A percentile compares a stretch with the other conserved stretches of the same genome.
These are phyloP conservation scores for Scolecobasidium constrictum DNA, from an alignment of 2,329 filamentous ascomycete species.

Conservation along the genomic window DNA sequence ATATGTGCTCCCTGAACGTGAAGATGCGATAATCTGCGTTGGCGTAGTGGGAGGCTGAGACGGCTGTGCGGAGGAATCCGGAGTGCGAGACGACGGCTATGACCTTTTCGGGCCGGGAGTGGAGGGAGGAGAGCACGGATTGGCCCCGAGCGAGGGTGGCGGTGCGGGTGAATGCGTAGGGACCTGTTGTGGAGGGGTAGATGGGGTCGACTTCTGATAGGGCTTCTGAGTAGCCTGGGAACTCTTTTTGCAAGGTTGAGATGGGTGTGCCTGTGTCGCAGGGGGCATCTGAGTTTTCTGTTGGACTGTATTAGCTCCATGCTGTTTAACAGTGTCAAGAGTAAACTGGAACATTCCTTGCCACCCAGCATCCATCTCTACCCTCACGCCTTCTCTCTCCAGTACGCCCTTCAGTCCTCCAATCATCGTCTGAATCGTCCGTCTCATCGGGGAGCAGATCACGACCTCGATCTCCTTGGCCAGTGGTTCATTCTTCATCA, in stretches of 20 bases:
- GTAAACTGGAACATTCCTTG: constrained; percentile 50
- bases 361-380: constrained; percentile 52
- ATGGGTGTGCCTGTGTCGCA: constrained; percentile 51
- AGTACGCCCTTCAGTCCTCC: constrained; percentile 49
- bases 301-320: not conserved
- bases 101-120: constrained; percentile 45
- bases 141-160: constrained; percentile 47
- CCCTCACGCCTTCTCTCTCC: constrained; percentile 36
- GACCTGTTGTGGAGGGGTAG: constrained; percentile 49
- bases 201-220: constrained; percentile 46
- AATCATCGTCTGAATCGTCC: constrained; percentile 54
- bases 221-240: constrained; percentile 41
- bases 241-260: constrained; percentile 33
- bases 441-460: constrained; percentile 52
- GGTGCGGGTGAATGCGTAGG: constrained; percentile 42
- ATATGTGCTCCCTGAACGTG: constrained; percentile 35
- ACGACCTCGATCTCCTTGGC: constrained; percentile 41
- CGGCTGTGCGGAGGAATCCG: constrained; percentile 48
- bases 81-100: constrained; percentile 57
- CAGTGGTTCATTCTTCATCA: constrained; percentile 24
- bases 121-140: constrained; percentile 38
- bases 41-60: constrained; percentile 39
- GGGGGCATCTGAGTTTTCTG: constrained; percentile 36
- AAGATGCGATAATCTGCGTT: constrained; percentile 58
- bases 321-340: too few relatives aligned